Percentiles rank a stretch among this genome's conserved stretches.
phyloP scores from a whole-genome alignment of 306 rosid genomes.

The Fragaria nilgerrensis region DNA sequence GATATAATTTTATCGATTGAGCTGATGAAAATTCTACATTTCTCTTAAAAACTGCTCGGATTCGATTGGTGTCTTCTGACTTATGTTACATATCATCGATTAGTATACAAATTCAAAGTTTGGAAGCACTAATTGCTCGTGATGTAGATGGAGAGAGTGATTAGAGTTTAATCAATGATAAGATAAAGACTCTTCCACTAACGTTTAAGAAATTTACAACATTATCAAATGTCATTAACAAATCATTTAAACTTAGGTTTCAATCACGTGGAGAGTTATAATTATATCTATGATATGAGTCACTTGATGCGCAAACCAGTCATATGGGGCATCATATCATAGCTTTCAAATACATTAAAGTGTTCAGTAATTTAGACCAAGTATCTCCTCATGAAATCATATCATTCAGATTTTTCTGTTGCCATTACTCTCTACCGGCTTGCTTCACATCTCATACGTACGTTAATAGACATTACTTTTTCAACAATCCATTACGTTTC shows the following conservation, averaged over 20 bases:
- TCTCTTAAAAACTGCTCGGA: not conserved
- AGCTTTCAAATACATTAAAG: not conserved
- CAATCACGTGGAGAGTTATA: not conserved
- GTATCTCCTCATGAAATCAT: not conserved
- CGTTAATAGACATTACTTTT: not conserved
- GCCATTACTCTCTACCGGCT: not conserved
- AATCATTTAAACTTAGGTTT: not conserved
- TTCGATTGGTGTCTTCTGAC: not conserved
- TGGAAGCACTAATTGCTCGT: not conserved
- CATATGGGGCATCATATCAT: not conserved
- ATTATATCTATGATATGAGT: not conserved
- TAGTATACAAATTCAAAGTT: not conserved
- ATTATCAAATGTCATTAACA: constrained; percentile 23
- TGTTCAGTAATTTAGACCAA: not conserved
- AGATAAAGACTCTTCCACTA: constrained; percentile 42
- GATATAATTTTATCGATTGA: too few species aligned
- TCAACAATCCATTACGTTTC: too few species aligned
- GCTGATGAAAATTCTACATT: too few species aligned
- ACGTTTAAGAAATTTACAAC: constrained; percentile 10
- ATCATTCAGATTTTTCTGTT: not conserved
- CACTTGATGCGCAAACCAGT: constrained; percentile 3
- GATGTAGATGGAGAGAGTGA: constrained; percentile 5
- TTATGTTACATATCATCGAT: not conserved
- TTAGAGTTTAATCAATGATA: constrained; percentile 28
- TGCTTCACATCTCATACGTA: not conserved